Conservation (phyloP, 305 asterid genomes). For the Plantago coronopus region DNA sequence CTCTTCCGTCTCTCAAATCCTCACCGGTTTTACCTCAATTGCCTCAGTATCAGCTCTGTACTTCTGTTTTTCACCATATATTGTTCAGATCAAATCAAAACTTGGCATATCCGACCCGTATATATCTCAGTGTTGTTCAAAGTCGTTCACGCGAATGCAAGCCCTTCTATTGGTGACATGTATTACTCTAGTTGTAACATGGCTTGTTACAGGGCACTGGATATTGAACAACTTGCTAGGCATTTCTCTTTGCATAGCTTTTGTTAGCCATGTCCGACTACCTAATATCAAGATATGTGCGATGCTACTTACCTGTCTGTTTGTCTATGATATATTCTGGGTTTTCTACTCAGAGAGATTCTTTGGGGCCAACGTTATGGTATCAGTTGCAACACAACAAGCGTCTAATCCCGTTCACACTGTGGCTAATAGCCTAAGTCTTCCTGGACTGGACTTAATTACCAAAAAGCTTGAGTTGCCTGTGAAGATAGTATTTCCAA, state of each 20-base stretch:
- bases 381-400: conserved; percentile 90
- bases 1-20: conserved; percentile 85
- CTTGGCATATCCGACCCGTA: conserved; percentile 72
- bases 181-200: conserved; percentile 44
- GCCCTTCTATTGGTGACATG: conserved; percentile 49
- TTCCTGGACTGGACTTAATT: conserved; percentile 84
- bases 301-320: conserved; percentile 75
- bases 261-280: conserved; percentile 94
- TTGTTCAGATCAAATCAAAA: conserved; percentile 49
- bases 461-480: conserved; percentile 89
- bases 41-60: conserved; percentile 79
- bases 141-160: conserved; percentile 67
- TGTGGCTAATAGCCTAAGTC: conserved; percentile 80
- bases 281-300: conserved; percentile 96
- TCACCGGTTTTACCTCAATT: conserved; percentile 82
- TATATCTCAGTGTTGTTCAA: conserved; percentile 77
- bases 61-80: conserved; percentile 75
- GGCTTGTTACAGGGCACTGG: conserved; percentile 96
- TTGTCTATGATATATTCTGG: conserved; percentile 90
- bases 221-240: conserved; percentile 83
- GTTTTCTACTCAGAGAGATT: conserved; percentile 89
- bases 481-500: conserved; percentile 90
- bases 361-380: conserved; percentile 95
- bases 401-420: conserved; percentile 89
- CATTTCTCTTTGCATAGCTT: conserved; percentile 88